Conservation (phyloP, 306 rosid genomes). For the Lupinus albus region DNA sequence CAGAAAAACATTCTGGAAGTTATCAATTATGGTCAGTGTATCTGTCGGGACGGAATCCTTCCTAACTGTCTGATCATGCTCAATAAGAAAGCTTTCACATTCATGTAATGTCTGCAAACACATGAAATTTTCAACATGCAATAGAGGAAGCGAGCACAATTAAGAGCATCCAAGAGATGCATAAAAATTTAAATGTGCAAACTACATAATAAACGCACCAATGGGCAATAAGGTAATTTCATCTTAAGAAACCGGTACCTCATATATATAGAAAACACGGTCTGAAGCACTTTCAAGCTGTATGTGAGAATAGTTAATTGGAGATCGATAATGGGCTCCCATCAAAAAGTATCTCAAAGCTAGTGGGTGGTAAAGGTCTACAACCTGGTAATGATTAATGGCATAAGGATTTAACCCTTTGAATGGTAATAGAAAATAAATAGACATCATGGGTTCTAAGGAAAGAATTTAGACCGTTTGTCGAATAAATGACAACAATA, state of each 20-base stretch:
- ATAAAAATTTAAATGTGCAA: slow-evolving; percentile 15
- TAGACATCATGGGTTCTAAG: slow-evolving; percentile 1
- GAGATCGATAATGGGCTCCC: slow-evolving; percentile 93
- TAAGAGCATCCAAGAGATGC: slow-evolving; percentile 11
- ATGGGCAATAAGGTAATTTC: slow-evolving; percentile 17
- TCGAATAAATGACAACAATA: slow-evolving; percentile 12
- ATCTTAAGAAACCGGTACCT: slow-evolving; percentile 56
- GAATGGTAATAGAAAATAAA: slow-evolving; percentile 16
- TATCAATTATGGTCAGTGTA: slow-evolving; percentile 52
- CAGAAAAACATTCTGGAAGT: slow-evolving; percentile 58
- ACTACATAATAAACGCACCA: background rate
- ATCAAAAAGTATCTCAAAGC: slow-evolving; percentile 90
- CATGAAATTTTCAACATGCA: slow-evolving; percentile 38
- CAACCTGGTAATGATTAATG: slow-evolving; percentile 55
- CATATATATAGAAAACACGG: slow-evolving; percentile 80
- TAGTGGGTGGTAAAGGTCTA: slow-evolving; percentile 88
- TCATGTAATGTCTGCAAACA: slow-evolving; percentile 78
- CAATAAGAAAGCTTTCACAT: slow-evolving; percentile 70
- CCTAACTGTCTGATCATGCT: slow-evolving; percentile 55
- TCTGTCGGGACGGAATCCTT: slow-evolving; percentile 64
- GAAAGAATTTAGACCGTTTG: background rate
- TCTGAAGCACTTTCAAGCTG: slow-evolving; percentile 96
- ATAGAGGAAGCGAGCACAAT: slow-evolving; percentile 1
- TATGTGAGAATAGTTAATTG: slow-evolving; percentile 76
- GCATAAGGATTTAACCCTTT: slow-evolving; percentile 29